phyloP scores from a whole-genome alignment of 208 protist species.

The Trypanosoma vivax region DNA sequence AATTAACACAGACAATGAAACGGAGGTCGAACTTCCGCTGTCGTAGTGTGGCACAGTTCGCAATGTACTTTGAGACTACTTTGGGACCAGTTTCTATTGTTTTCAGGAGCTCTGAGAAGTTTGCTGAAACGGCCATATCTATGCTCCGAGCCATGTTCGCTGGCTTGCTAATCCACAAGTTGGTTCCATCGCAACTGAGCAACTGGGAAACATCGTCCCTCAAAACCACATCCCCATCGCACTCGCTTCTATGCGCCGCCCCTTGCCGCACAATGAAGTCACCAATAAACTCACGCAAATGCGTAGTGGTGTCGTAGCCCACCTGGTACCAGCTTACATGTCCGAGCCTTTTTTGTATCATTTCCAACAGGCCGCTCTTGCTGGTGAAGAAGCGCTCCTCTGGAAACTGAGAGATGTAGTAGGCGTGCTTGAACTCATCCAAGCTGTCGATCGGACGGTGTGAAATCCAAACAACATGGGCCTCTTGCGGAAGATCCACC shows the following conservation, averaged over 20 bases:
- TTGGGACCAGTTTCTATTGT: slow-evolving; percentile 26
- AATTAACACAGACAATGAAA: slow-evolving; percentile 25
- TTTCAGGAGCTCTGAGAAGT: slow-evolving; percentile 37
- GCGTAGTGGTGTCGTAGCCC: slow-evolving; percentile 25
- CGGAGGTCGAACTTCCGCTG: slow-evolving; percentile 26
- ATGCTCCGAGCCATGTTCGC: slow-evolving; percentile 19
- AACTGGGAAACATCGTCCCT: slow-evolving; percentile 1
- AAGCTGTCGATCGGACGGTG: slow-evolving; percentile 17
- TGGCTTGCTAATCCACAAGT: slow-evolving; percentile 32
- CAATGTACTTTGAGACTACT: slow-evolving; percentile 28
- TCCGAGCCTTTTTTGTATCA: slow-evolving; percentile 18
- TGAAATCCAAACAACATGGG: slow-evolving; percentile 40
- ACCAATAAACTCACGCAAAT: slow-evolving; percentile 25
- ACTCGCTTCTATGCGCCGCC: background rate
- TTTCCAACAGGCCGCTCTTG: slow-evolving; percentile 16
- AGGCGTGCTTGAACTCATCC: slow-evolving; percentile 8
- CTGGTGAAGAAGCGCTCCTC: slow-evolving; percentile 25
- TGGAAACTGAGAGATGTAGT: slow-evolving; percentile 26
- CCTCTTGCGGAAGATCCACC: slow-evolving; percentile 32
- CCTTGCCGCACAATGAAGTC: slow-evolving; percentile 25
- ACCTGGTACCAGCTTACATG: slow-evolving; percentile 25
- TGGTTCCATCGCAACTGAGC: slow-evolving; percentile 21
- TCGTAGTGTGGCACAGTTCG: slow-evolving; percentile 22
- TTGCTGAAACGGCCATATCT: slow-evolving; percentile 27
- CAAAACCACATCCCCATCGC: slow-evolving; percentile 2